These are phyloP conservation scores for Myxozyma neotropica DNA, from an alignment of 805 yeast species.

Conservation along the genomic window DNA sequence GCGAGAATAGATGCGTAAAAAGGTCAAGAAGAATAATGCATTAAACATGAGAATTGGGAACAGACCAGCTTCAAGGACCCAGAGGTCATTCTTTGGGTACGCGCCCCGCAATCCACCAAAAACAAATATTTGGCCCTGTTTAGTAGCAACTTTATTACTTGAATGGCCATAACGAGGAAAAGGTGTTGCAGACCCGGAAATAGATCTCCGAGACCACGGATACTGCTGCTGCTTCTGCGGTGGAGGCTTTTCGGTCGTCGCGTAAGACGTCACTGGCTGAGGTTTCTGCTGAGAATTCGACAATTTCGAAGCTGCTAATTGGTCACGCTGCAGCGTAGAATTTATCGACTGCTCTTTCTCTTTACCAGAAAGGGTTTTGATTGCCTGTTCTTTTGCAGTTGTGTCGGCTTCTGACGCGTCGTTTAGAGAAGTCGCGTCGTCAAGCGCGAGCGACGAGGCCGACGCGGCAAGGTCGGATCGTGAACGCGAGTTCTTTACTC, in stretches of 20 bases:
- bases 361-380: neutral
- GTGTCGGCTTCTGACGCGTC: slow-evolving; percentile 5
- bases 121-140: slow-evolving; percentile 76
- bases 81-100: slow-evolving; percentile 89
- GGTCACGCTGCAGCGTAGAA: neutral
- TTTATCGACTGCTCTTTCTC: neutral
- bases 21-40: neutral
- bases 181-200: slow-evolving; percentile 48
- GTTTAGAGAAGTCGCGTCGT: neutral
- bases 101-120: slow-evolving; percentile 92
- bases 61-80: slow-evolving; percentile 70
- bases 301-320: neutral
- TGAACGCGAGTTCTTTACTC: neutral
- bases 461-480: slow-evolving; percentile 7
- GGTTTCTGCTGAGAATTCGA: neutral
- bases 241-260: neutral
- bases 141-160: slow-evolving; percentile 65
- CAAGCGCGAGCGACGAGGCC: slow-evolving; percentile 5
- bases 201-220: slow-evolving; percentile 25
- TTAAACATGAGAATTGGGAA: slow-evolving; percentile 36
- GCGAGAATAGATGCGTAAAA: neutral
- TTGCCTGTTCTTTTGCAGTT: neutral
- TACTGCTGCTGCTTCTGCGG: slow-evolving; percentile 12
- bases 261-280: neutral
- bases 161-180: slow-evolving; percentile 95